Percentiles rank a stretch among this genome's conserved stretches.
Evolutionary conservation across 2,329 filamentous ascomycete genomes (phyloP).

Genomic region (Penicillium sp.): DNA sequence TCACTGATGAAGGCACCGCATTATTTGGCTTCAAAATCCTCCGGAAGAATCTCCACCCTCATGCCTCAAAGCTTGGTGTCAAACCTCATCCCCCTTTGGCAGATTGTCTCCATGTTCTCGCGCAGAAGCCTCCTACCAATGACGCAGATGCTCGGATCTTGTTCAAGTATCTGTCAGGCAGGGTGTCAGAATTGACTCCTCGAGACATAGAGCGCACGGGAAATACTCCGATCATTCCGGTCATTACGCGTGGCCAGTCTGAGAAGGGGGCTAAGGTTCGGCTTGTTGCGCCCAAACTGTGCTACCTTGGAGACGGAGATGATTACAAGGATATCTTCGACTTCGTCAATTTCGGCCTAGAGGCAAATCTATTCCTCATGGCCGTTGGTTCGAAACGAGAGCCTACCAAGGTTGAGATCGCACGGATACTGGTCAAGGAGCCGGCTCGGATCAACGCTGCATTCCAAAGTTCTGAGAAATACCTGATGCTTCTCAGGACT

Average conservation of each 20-base stretch:
- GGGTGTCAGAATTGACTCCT: slow-evolving; percentile 71
- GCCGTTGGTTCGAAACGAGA: slow-evolving; percentile 89
- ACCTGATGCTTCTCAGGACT: slow-evolving; percentile 77
- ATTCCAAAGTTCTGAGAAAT: slow-evolving; percentile 81
- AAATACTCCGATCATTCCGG: slow-evolving; percentile 71
- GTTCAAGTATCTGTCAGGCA: slow-evolving; percentile 81
- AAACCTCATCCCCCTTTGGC: slow-evolving; percentile 76
- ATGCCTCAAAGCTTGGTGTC: slow-evolving; percentile 86
- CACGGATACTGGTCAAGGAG: slow-evolving; percentile 77
- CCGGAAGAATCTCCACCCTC: slow-evolving; percentile 71
- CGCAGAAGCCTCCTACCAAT: slow-evolving; percentile 70
- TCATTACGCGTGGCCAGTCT: slow-evolving; percentile 41
- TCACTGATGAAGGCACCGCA: slow-evolving; percentile 74
- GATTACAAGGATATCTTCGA: slow-evolving; percentile 91
- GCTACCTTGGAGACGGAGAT: slow-evolving; percentile 74
- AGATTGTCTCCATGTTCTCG: slow-evolving; percentile 72
- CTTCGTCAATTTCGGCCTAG: slow-evolving; percentile 88
- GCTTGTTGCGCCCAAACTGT: slow-evolving; percentile 69
- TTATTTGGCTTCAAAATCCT: slow-evolving; percentile 82
- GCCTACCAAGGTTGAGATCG: slow-evolving; percentile 83
- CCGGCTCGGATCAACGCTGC: slow-evolving; percentile 79
- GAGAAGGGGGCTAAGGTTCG: slow-evolving; percentile 51
- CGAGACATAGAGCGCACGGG: slow-evolving; percentile 63
- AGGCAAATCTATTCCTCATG: slow-evolving; percentile 85
- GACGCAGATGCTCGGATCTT: slow-evolving; percentile 67